A percentile compares a stretch with the other conserved stretches of the same genome.
Conservation (phyloP, 306 rosid species). For the Inga leiocalycina region DNA sequence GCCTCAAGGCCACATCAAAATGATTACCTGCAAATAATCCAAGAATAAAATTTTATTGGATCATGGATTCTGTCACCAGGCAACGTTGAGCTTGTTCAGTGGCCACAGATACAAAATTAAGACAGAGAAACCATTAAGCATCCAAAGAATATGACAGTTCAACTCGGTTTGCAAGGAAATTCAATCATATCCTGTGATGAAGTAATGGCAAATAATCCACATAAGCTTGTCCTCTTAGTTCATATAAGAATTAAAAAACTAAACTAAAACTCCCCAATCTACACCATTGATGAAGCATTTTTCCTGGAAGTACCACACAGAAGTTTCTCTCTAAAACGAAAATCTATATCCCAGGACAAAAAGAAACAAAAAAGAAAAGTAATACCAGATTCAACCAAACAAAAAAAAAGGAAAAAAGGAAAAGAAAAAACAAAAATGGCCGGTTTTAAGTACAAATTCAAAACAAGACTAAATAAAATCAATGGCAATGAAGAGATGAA, state of each 20-base stretch:
- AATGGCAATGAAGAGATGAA: neutral
- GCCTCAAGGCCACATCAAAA: too few relatives aligned
- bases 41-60: too few relatives aligned
- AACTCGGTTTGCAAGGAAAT: neutral
- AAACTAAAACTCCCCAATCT: neutral
- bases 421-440: neutral
- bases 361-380: neutral
- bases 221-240: neutral
- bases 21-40: too few relatives aligned
- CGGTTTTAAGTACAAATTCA: neutral
- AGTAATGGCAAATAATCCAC: conserved; percentile 2
- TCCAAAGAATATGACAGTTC: neutral
- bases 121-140: neutral
- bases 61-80: too few relatives aligned
- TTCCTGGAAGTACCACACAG: neutral
- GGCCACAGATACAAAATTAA: neutral
- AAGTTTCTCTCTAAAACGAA: neutral
- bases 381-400: neutral
- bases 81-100: neutral
- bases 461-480: neutral
- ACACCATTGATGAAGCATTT: neutral
- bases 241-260: neutral
- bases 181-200: neutral
- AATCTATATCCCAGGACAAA: neutral
- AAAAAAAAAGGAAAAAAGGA: neutral